phyloP scores from a whole-genome alignment of 2,329 filamentous ascomycete species.

The Plenodomus biglobosus region DNA sequence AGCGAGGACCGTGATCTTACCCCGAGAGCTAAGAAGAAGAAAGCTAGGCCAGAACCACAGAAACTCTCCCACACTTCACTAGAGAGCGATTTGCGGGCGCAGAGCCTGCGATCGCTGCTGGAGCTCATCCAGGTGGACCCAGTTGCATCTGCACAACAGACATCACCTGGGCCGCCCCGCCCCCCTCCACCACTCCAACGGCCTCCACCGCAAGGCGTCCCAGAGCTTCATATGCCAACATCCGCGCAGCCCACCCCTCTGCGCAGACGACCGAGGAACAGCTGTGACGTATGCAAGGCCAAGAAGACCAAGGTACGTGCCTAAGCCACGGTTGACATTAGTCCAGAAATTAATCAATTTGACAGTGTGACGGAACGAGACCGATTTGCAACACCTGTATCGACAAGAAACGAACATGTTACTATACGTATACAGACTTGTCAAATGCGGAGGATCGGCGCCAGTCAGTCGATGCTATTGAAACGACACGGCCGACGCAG shows the following conservation, averaged over 20 bases:
- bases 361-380: conserved; percentile 39
- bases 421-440: conserved; percentile 28
- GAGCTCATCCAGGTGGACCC: conserved; percentile 39
- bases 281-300: conserved; percentile 41
- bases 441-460: conserved; percentile 20
- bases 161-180: conserved; percentile 18
- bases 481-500: conserved; percentile 20
- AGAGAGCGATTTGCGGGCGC: conserved; percentile 41
- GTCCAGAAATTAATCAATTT: conserved; percentile 10
- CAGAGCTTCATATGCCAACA: conserved; percentile 1
- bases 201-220: neutral
- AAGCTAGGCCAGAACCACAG: conserved; percentile 27
- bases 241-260: conserved; percentile 11
- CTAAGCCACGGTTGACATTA: neutral
- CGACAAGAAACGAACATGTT: conserved; percentile 40
- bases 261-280: conserved; percentile 32
- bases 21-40: conserved; percentile 29
- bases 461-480: conserved; percentile 12
- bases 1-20: conserved; percentile 17
- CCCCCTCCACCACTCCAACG: conserved; percentile 9
- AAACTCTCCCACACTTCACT: conserved; percentile 39
- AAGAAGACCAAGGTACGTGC: conserved; percentile 42
- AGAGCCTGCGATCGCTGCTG: conserved; percentile 42
- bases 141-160: conserved; percentile 12
- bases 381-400: conserved; percentile 40